Evolutionary conservation across 2,329 filamentous ascomycete genomes (phyloP).

Genomic region (Trichocomaceae sp.): DNA sequence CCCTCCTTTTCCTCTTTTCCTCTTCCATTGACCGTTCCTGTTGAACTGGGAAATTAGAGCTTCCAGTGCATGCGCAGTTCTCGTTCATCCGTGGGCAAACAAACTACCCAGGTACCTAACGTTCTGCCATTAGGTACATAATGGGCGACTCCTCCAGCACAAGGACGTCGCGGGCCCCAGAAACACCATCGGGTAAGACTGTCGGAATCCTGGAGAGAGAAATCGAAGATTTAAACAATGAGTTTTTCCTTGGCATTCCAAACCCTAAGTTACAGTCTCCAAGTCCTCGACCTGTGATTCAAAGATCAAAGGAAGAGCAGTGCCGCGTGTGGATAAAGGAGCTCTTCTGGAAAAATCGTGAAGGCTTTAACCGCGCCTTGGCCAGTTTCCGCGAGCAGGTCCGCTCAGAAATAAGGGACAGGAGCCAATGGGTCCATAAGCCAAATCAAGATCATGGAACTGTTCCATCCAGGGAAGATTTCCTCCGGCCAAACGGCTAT

Average conservation of each 20-base stretch:
- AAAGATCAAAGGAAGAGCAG: conserved; percentile 11
- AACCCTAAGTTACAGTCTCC: conserved; percentile 11
- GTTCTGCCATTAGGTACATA: not conserved
- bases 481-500: conserved; percentile 15
- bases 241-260: conserved; percentile 10
- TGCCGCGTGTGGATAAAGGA: conserved; percentile 6
- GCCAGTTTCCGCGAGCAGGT: conserved; percentile 6
- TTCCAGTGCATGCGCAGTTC: not conserved
- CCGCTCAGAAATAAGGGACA: not conserved
- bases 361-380: conserved; percentile 7
- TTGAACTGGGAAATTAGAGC: not conserved
- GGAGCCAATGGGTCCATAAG: conserved; percentile 20
- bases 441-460: conserved; percentile 23
- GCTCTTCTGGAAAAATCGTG: conserved; percentile 6
- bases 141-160: not conserved
- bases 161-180: not conserved
- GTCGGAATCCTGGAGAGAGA: conserved; percentile 4
- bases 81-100: not conserved
- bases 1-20: not conserved
- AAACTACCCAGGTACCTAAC: not conserved
- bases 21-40: not conserved
- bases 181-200: conserved; percentile 10
- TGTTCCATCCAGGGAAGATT: conserved; percentile 17
- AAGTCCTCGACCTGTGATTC: not conserved
- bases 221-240: conserved; percentile 11